Percentiles rank a stretch among this genome's conserved stretches.
Evolutionary conservation across 352 stramenopile species (phyloP).

Genomic region (Achlya hypogyna): DNA sequence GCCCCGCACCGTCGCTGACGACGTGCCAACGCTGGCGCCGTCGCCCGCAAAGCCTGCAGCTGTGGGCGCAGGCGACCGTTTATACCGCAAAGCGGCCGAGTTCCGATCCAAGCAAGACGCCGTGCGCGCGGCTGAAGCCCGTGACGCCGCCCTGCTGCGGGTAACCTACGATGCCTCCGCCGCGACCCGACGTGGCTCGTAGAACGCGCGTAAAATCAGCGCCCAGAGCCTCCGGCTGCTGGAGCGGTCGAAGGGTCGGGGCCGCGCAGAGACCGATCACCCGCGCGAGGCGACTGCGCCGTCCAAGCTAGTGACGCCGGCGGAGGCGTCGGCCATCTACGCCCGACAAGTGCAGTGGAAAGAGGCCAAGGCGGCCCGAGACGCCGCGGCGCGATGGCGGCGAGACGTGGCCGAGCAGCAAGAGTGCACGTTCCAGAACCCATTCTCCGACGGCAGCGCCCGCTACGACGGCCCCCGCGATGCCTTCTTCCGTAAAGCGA

Average conservation of each 20-base stretch:
- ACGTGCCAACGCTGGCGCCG: background rate
- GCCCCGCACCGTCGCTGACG: background rate
- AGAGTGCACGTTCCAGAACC: conserved; percentile 55
- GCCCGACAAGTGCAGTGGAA: conserved; percentile 54
- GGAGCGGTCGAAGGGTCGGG: background rate
- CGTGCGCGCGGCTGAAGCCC: conserved; percentile 27
- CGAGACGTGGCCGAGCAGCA: conserved; percentile 29
- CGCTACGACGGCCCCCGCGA: background rate
- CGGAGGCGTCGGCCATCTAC: conserved; percentile 40
- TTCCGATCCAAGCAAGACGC: conserved; percentile 38
- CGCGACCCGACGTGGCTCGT: background rate
- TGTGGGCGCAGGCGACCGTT: conserved; percentile 24
- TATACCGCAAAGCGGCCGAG: conserved; percentile 30
- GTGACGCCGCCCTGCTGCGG: conserved; percentile 27
- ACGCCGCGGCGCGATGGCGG: conserved; percentile 26
- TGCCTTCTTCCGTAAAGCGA: conserved; percentile 13
- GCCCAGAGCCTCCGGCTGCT: conserved; percentile 37
- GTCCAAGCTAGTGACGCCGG: background rate
- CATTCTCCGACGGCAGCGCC: conserved; percentile 27
- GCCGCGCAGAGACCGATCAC: background rate
- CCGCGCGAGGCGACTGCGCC: background rate
- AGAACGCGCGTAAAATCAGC: conserved; percentile 44
- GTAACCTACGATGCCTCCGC: conserved; percentile 20
- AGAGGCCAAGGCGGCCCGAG: conserved; percentile 30
- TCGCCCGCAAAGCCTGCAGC: background rate